Evolutionary conservation across 331 rosid species (phyloP).

Genomic region (Phaseolus coccineus): DNA sequence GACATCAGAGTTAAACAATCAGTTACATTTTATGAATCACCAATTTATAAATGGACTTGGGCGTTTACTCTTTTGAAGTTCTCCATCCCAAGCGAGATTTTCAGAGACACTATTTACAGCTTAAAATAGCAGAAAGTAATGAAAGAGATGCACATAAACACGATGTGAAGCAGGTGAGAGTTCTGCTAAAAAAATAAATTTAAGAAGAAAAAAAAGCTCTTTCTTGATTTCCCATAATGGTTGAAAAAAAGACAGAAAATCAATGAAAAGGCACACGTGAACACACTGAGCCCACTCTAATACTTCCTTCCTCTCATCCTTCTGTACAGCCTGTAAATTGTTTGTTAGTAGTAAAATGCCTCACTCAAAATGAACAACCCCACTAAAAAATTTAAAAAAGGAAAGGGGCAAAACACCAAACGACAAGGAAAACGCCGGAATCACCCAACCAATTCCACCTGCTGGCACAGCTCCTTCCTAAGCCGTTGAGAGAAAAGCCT

Average conservation of each 20-base stretch:
- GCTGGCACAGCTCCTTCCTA: conserved; percentile 76
- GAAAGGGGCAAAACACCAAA: conserved; percentile 39
- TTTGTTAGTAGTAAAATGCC: conserved; percentile 55
- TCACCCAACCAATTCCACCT: conserved; percentile 57
- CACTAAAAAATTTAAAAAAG: conserved; percentile 37
- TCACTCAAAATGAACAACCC: conserved; percentile 52
- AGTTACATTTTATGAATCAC: too few species aligned
- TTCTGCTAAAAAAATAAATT: conserved; percentile 21
- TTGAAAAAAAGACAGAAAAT: conserved; percentile 44
- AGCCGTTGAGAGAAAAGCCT: conserved; percentile 79
- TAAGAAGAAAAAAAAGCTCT: conserved; percentile 34
- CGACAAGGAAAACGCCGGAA: conserved; percentile 18
- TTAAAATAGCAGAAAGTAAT: background rate
- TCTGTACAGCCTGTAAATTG: conserved; percentile 63
- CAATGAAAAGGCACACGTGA: conserved; percentile 72
- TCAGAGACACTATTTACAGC: conserved; percentile 4
- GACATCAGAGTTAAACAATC: too few species aligned
- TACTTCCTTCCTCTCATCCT: conserved; percentile 35
- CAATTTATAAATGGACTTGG: too few species aligned
- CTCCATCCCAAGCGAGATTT: background rate
- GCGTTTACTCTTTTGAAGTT: too few species aligned
- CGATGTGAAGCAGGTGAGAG: background rate
- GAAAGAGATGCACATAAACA: background rate
- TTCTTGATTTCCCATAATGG: conserved; percentile 50
- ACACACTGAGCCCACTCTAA: conserved; percentile 62